Base-by-base conservation (phyloP, 2,329 filamentous ascomycete species). In the Cladosporium sphaerospermum region DNA sequence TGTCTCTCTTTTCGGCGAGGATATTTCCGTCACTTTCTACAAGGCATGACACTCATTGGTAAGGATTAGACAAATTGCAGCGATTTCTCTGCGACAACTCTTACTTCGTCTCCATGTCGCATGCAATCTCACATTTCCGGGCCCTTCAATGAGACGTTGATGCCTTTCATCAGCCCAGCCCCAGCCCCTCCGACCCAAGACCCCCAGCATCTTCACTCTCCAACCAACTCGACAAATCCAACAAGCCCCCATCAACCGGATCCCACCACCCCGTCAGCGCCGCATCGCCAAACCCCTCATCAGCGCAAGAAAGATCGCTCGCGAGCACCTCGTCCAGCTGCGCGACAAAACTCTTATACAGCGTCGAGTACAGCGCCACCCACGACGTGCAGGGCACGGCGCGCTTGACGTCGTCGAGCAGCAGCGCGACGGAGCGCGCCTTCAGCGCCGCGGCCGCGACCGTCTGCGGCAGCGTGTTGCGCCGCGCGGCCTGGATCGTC, bases 191-290 rank as follows among this genome's bases (percentile, higher is more conserved):
- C 23, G 5, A 5, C 4, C 23, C 46, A 19, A 49, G 9, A 16
- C 36, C 37, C 18, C 23, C 18, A 9, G 46, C 23, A 10, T 41
- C 46, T 18, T 36, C 9, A 14, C 23, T 39, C 8, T 51, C 48
- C n/a, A 51, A 33, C 48, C 48, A 51, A 37, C 44, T 51, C 10
- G 48, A 51, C 2, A 51, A 16, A 19, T 51, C 48, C 14, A 51
- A 18, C 9, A 51, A 39, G 2, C 48, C 48, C 2, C 48, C 48
- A n/a, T 18, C 48, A 3, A 51, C 39, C 1, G 48, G 48, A 43
- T 51, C 48, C 40, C 40, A 51, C 48, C 48, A 51, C 4, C 48
- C 48, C 16, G 40, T 44, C 28, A 51, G 32, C 6, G 48, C 19
- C 9, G 37, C 32, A 16, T 51, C 48, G 1, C 44, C 40, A 23